Evolutionary conservation across 176 grass and related monocot species (phyloP), one percentile per base, ranked within the genome.

Genomic region (Carex littledalei): DNA sequence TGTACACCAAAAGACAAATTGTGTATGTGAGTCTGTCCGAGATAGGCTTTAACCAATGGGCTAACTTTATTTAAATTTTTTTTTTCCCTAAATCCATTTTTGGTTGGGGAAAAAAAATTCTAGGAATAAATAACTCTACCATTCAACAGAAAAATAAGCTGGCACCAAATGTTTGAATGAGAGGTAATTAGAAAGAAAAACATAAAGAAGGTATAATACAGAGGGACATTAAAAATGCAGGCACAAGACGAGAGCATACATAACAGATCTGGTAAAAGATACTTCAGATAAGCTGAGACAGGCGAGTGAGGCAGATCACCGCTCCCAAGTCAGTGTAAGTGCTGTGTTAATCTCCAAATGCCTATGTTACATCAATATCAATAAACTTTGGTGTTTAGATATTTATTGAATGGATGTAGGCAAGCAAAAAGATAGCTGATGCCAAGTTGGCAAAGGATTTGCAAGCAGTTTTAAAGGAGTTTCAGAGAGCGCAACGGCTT

Each of bases 341-440:
- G 16, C 17, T 76, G 35, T 68, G 72, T 39, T 11, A 61, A 39
- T 6, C 45, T 64, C 12, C 45, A 7, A 61, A 67, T 75, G 13
- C 1, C 66, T 66, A 86, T 62, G 15, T 67, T 18, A 11, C 32
- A 69, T 11, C 39, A 55, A 7, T 31, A 11, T 80, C 22, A 32
- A 24, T 8, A 22, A 2, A 52, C 20, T 65, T 35, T 63, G 26
- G 18, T 62, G 12, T 77, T 12, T 14, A 52, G n/a, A 37, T 79
- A 50, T 70, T 61, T 18, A 61, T 82, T 14, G 74, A 78, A 89
- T 80, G 11, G 86, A 91, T 78, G 56, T 88, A 98, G 95, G 89
- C 91, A 82, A 94, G 82, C 82, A 98, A 98, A 77, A 98, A 98
- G 68, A 93, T 98, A 84, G 91, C 95, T 39, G 95, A 65, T 80